phyloP scores from a whole-genome alignment of 176 grass and related monocot species.

The Raddia distichophylla region DNA sequence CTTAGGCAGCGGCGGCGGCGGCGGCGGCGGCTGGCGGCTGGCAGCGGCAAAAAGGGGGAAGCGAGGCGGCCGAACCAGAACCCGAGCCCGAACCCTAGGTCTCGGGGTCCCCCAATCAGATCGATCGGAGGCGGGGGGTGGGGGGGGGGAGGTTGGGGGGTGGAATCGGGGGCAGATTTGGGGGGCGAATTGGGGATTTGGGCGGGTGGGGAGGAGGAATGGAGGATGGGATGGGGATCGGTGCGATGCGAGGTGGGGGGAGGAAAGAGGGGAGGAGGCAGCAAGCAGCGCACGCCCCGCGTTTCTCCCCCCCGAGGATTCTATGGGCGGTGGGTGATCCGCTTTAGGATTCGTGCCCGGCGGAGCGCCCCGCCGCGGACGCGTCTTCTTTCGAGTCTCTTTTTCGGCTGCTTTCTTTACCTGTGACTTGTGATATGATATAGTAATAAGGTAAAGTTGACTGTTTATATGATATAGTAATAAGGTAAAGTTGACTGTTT shows the following conservation, averaged over 20 bases:
- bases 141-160: background rate
- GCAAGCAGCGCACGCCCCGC: slow-evolving; percentile 22
- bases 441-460: no score
- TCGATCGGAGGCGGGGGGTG: background rate
- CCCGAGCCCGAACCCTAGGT: slow-evolving; percentile 22
- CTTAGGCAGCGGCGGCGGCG: slow-evolving; percentile 5
- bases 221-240: slow-evolving; percentile 45
- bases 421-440: no score
- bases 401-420: background rate
- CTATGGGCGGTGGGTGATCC: slow-evolving; percentile 10
- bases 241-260: slow-evolving; percentile 16
- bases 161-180: background rate
- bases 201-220: background rate
- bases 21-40: background rate
- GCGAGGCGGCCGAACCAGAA: background rate
- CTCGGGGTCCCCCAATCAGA: slow-evolving; percentile 5
- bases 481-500: no score
- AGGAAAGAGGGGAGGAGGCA: background rate
- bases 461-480: no score
- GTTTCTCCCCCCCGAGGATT: background rate
- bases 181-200: background rate
- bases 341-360: slow-evolving; percentile 29
- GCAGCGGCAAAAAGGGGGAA: background rate
- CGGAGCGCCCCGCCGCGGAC: background rate
- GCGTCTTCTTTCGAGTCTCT: background rate